Base-by-base conservation (phyloP, 2,329 filamentous ascomycete genomes). In the Alternaria atra region DNA sequence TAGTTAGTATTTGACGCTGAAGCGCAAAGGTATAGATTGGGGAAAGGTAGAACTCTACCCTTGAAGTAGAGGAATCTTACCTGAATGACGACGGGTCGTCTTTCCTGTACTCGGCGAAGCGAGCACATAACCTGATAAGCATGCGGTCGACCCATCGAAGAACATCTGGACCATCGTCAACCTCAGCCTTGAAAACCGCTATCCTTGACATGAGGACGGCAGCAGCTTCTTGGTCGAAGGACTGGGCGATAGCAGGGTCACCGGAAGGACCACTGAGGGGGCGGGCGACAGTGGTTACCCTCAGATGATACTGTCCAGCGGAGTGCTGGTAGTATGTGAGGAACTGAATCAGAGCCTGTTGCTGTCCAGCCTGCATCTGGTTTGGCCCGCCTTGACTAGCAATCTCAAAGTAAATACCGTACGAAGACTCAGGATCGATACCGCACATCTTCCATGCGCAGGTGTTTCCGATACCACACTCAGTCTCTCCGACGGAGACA, bases 371-470 rank as follows among this genome's bases (percentile, higher is more conserved):
- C 74, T 94, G 92, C 79, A 96, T 91, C 65, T 92, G 89, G 50
- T 91, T 86, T 15, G 93, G 91, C 7, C 93, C 93, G 35, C 93
- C 93, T 81, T 98, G 95, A 71, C 91, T 93, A 47, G 95, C 94
- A 76, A 99, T 96, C 80, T 99, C 95, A 72, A 98, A 99, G 82
- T 98, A 99, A 65, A 99, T 87, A 63, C 93, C 95, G 73, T 98
- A 98, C 73, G 93, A 97, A 32, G 95, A 89, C 56, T 89, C 91
- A 10, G 95, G 95, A 72, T 98, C 94, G 69, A 99, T 97, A 69
- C 93, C 94, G 74, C 95, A 98, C 94, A 99, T 97, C 82, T 99
- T 99, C 95, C 95, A 99, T 3, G 94, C 94, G 80, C 94, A 98
- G 1, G 95, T 99, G 77, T 98, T 98, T 67, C 95, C 95, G 71